Conservation (phyloP, 2,329 filamentous ascomycete genomes). For the Macroventuria anomochaeta region DNA sequence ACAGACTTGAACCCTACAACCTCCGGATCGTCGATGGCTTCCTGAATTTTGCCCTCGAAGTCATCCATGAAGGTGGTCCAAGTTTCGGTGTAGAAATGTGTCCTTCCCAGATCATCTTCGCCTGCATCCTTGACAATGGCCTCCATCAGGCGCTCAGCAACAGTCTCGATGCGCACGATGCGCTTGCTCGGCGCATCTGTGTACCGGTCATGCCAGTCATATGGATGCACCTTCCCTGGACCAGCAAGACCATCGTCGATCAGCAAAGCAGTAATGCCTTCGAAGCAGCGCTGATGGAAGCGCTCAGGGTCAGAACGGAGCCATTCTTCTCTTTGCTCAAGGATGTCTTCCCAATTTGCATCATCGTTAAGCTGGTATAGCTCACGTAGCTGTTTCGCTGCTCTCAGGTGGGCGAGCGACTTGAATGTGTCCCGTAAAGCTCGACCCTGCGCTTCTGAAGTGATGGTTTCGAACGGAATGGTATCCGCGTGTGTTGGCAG, state of each 20-base stretch:
- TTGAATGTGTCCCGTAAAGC: conserved; percentile 68
- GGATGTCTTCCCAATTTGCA: conserved; percentile 66
- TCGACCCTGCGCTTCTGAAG: conserved; percentile 73
- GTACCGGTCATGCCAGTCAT: conserved; percentile 65
- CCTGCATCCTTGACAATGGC: conserved; percentile 53
- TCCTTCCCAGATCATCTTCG: conserved; percentile 41
- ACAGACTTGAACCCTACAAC: conserved; percentile 84
- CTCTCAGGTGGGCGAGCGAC: conserved; percentile 73
- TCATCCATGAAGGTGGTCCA: conserved; percentile 56
- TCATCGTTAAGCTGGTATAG: conserved; percentile 65
- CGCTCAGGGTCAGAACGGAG: conserved; percentile 56
- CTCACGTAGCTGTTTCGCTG: conserved; percentile 69
- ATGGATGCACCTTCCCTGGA: conserved; percentile 63
- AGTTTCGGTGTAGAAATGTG: conserved; percentile 45
- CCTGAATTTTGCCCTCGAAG: conserved; percentile 61
- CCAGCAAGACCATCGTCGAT: conserved; percentile 76
- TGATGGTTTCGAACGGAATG: conserved; percentile 67
- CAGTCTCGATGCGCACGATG: conserved; percentile 77
- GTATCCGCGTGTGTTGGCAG: conserved; percentile 57
- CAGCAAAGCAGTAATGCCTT: conserved; percentile 74
- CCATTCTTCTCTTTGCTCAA: conserved; percentile 56
- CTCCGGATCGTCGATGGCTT: conserved; percentile 67
- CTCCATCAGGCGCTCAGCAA: conserved; percentile 69
- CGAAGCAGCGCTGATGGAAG: conserved; percentile 69
- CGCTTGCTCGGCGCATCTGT: conserved; percentile 69